Conservation (phyloP, 345 rosid species). For the rapeseed (Brassica napus) region Da-Ae NC_063446.1:3911001-3911500, state of each 20-base stretch:
- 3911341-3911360: background rate
- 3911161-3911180: conserved; percentile 64
- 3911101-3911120: conserved; percentile 74
- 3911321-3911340: background rate
- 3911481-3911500: background rate
- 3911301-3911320: conserved; percentile 35
- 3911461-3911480: conserved; percentile 43
- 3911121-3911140: conserved; percentile 68
- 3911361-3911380: background rate
- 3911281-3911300: conserved; percentile 31
- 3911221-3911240: conserved; percentile 86
- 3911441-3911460: conserved; percentile 32
- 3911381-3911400: background rate
- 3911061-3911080: conserved; percentile 85
- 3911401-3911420: conserved; percentile 30
- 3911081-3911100: conserved; percentile 65
- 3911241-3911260: conserved; percentile 76
- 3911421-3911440: background rate
- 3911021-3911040: conserved; percentile 86
- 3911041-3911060: conserved; percentile 86
- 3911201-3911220: conserved; percentile 90
- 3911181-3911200: conserved; percentile 80
- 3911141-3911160: conserved; percentile 45
- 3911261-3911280: conserved; percentile 66
- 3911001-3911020: conserved; percentile 63